Base-by-base conservation (phyloP, 495 filamentous ascomycete species). In the Aspergillus baeticus region DNA sequence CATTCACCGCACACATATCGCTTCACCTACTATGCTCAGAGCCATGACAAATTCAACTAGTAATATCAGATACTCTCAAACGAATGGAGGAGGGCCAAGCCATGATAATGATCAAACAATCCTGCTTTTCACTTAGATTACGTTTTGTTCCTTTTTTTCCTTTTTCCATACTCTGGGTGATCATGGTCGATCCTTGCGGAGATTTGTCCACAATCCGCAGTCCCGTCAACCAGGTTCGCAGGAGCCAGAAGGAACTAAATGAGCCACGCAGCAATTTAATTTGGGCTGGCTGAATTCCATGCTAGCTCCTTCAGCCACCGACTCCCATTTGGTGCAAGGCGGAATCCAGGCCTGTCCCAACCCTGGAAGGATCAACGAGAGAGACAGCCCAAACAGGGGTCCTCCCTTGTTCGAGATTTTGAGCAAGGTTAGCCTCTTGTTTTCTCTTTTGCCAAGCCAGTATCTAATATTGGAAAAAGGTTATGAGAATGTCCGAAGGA, bases 191-290 rank as follows among this genome's bases (percentile, higher is more conserved):
- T 65, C 56, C 34, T 51, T 33, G 46, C 59, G 60, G 59, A 54
- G 49, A 46, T 60, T 62, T 55, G 59, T 58, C 55, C 55, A 55
- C 34, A 41, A 57, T 58, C 57, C 51, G 54, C 57, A 29, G 48
- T 29, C 59, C 61, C 61, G 54, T 39, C 56, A 62, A 62, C 64
- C 64, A 56, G 61, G 59, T 62, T 62, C 51, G 34, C 39, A 31
- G 43, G 4, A 29, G 26, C 8, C 26, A 29, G 26, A 14, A 49
- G 46, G 23, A 42, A 17, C 44, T 18, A 47, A 47, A 22, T 20
- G 20, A 39, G 41, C 39, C 33, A 20, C 33, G 17, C 43, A 39
- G 42, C 29, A 42, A 17, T 33, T 41, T 33, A 57, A 38, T 36
- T 50, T 54, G 20, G 36, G 43, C 48, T 29, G 26, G n/a, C 26